A percentile compares a stretch with the other conserved stretches of the same genome.
Evolutionary conservation across 306 rosid species (phyloP).

Genomic region (Clitoria ternatea): DNA sequence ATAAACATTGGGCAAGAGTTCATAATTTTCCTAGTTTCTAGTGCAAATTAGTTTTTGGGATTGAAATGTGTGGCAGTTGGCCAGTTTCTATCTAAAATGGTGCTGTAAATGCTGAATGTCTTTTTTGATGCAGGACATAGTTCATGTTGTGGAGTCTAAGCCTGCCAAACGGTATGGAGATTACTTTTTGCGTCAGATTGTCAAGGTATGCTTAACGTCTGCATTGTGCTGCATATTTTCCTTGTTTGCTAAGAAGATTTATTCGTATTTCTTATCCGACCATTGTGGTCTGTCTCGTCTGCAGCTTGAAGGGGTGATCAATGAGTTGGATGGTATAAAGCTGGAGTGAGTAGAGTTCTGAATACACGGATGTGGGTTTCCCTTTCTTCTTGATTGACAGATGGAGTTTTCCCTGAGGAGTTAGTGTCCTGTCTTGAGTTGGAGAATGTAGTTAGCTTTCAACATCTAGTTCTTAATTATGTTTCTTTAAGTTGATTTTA

Average conservation of each 20-base stretch:
- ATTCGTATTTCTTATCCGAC: background rate
- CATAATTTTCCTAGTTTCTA: background rate
- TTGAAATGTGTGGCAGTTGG: background rate
- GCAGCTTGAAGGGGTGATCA: constrained; percentile 87
- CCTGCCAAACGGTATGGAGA: constrained; percentile 75
- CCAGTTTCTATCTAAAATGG: background rate
- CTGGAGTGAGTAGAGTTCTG: constrained; percentile 52
- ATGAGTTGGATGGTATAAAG: constrained; percentile 73
- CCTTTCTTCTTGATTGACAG: constrained; percentile 10
- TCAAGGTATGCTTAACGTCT: constrained; percentile 47
- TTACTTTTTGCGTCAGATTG: constrained; percentile 87
- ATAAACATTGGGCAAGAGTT: background rate
- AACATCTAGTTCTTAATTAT: constrained; percentile 22
- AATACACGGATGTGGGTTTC: background rate
- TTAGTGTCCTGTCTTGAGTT: constrained; percentile 7
- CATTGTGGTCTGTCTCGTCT: background rate
- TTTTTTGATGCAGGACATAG: constrained; percentile 56
- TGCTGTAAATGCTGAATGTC: background rate
- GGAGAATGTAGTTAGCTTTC: constrained; percentile 41
- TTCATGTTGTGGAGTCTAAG: constrained; percentile 70
- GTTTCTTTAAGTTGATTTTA: background rate
- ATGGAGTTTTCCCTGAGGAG: constrained; percentile 7
- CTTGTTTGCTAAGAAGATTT: background rate
- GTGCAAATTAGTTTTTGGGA: background rate
- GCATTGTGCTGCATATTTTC: background rate